Evolutionary conservation across 345 rosid genomes (phyloP).

Genomic region (Citrus australasica): DNA sequence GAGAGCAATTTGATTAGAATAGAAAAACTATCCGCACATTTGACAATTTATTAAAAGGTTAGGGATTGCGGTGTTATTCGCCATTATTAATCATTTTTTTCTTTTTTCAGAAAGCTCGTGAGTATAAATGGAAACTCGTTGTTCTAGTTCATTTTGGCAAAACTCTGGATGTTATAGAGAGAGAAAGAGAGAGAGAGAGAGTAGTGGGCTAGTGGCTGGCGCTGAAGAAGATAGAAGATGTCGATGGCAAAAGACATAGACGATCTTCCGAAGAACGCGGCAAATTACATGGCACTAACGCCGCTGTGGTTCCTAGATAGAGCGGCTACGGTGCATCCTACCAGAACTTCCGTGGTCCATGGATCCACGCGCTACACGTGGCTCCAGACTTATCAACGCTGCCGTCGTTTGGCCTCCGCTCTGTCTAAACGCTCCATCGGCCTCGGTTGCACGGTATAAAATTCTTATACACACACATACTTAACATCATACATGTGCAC

Average conservation of each 20-base stretch:
- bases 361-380: conserved; percentile 71
- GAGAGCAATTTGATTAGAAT: too few species aligned
- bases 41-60: too few species aligned
- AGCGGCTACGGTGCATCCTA: conserved; percentile 82
- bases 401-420: conserved; percentile 89
- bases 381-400: conserved; percentile 75
- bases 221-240: neutral
- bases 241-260: conserved; percentile 60
- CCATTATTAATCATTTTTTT: too few species aligned
- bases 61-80: too few species aligned
- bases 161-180: too few species aligned
- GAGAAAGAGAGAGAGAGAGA: too few species aligned
- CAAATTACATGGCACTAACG: conserved; percentile 85
- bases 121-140: too few species aligned
- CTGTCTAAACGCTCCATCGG: conserved; percentile 62
- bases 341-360: conserved; percentile 59
- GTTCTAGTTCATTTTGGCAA: too few species aligned
- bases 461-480: too few species aligned
- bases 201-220: too few species aligned
- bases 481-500: too few species aligned
- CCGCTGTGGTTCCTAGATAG: conserved; percentile 87
- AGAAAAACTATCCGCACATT: rapidly evolving
- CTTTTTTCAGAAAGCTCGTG: too few species aligned
- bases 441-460: conserved; percentile 62
- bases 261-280: conserved; percentile 73